Conservation (phyloP, 1,139 yeast species). For the Taphrina deformans region DNA sequence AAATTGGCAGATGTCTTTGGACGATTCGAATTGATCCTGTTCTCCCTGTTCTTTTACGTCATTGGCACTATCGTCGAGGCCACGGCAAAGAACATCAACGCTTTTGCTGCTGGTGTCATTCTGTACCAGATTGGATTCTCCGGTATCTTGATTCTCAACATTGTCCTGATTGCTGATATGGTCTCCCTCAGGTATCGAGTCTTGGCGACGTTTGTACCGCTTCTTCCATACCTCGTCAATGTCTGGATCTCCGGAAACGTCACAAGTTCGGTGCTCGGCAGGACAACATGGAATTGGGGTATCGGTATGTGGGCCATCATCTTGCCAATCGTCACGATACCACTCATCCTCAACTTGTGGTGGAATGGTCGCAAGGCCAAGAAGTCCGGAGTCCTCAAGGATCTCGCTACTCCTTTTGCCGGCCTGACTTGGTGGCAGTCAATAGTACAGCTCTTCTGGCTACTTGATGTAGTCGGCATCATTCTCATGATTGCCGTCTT, state of each 20-base stretch:
- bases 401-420: conserved; percentile 10
- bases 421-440: conserved; percentile 35
- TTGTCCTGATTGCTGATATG: conserved; percentile 50
- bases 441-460: conserved; percentile 15
- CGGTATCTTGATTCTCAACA: conserved; percentile 48
- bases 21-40: conserved; percentile 50
- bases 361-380: conserved; percentile 43
- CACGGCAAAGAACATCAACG: conserved; percentile 62
- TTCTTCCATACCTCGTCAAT: conserved; percentile 41
- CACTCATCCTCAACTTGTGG: conserved; percentile 43
- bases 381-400: conserved; percentile 41
- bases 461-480: conserved; percentile 47
- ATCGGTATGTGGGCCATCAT: conserved; percentile 47
- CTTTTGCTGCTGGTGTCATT: conserved; percentile 73
- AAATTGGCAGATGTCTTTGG: conserved; percentile 50
- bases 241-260: conserved; percentile 42
- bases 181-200: conserved; percentile 48
- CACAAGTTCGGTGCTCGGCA: conserved; percentile 37
- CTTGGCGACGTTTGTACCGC: conserved; percentile 46
- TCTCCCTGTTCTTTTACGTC: conserved; percentile 60
- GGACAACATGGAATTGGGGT: conserved; percentile 46
- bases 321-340: conserved; percentile 45
- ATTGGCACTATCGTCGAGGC: conserved; percentile 73
- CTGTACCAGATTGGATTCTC: conserved; percentile 70
- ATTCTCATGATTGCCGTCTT: conserved; percentile 45